These are phyloP conservation scores for Penicillium waksmanii DNA, from an alignment of 495 filamentous ascomycete species.

Conservation along the genomic window DNA sequence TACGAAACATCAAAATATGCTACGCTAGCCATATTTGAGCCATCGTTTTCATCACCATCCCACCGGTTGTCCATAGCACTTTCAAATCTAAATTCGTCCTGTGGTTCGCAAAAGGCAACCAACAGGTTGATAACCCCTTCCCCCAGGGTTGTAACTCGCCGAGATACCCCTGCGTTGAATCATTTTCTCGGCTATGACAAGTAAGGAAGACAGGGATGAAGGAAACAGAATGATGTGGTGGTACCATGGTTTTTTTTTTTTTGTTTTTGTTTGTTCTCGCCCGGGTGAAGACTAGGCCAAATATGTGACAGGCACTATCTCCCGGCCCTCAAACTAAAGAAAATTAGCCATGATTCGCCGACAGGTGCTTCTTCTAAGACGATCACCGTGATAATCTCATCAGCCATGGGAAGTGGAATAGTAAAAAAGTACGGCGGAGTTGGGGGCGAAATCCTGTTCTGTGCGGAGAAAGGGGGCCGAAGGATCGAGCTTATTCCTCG, in stretches of 20 bases:
- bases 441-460: not conserved
- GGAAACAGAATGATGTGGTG: not conserved
- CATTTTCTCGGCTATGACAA: not conserved
- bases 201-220: not conserved
- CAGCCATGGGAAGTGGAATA: not conserved
- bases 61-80: not conserved
- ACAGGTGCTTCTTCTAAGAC: not conserved
- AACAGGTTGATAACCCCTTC: not conserved
- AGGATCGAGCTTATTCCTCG: not conserved
- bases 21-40: not conserved
- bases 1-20: not conserved
- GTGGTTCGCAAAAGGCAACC: not conserved
- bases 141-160: not conserved
- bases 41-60: not conserved
- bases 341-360: not conserved
- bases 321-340: not conserved
- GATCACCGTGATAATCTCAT: not conserved
- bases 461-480: slow-evolving; percentile 1
- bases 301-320: not conserved
- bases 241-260: not conserved
- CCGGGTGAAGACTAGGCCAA: not conserved
- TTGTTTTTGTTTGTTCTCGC: not conserved
- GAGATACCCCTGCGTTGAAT: not conserved
- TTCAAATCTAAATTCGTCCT: not conserved
- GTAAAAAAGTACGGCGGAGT: not conserved